Evolutionary conservation across 495 filamentous ascomycete species (phyloP).

Genomic region (Aspergillus campestris): DNA sequence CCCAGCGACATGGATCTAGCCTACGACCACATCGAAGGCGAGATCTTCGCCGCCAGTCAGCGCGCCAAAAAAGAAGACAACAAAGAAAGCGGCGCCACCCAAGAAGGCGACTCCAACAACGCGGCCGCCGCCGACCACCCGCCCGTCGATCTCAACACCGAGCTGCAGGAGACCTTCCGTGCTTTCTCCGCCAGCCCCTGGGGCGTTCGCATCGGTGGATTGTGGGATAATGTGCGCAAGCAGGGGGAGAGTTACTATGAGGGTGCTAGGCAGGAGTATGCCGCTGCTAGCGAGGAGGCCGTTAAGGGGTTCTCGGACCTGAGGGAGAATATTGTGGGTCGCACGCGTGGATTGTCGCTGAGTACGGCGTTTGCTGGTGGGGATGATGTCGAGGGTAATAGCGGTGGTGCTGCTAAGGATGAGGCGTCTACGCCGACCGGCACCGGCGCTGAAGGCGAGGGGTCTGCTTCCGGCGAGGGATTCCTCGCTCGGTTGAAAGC

Average conservation of each 20-base stretch:
- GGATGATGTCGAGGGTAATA: conserved; percentile 14
- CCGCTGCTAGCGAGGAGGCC: conserved; percentile 69
- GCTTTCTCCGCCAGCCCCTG: conserved; percentile 86
- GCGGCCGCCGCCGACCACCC: conserved; percentile 24
- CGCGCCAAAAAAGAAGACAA: conserved; percentile 33
- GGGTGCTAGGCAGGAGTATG: conserved; percentile 72
- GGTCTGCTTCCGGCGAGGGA: conserved; percentile 59
- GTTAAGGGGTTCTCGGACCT: conserved; percentile 74
- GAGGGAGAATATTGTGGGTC: conserved; percentile 55
- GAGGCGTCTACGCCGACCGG: conserved; percentile 31
- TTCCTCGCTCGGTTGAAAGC: conserved; percentile 75
- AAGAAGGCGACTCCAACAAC: conserved; percentile 38
- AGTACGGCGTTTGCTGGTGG: conserved; percentile 33
- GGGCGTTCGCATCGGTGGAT: conserved; percentile 80
- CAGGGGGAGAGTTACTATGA: conserved; percentile 82
- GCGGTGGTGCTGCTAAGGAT: conserved; percentile 20
- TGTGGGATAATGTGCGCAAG: conserved; percentile 84
- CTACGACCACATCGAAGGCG: conserved; percentile 94
- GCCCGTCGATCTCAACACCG: conserved; percentile 63
- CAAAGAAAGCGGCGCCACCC: conserved; percentile 32
- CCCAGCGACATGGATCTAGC: conserved; percentile 72
- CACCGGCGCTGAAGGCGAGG: conserved; percentile 41
- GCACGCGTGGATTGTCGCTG: conserved; percentile 66
- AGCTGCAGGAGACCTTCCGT: conserved; percentile 91
- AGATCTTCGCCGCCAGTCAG: conserved; percentile 56